phyloP scores from a whole-genome alignment of 108 stramenopile genomes.

The Thalassiosira profunda region DNA sequence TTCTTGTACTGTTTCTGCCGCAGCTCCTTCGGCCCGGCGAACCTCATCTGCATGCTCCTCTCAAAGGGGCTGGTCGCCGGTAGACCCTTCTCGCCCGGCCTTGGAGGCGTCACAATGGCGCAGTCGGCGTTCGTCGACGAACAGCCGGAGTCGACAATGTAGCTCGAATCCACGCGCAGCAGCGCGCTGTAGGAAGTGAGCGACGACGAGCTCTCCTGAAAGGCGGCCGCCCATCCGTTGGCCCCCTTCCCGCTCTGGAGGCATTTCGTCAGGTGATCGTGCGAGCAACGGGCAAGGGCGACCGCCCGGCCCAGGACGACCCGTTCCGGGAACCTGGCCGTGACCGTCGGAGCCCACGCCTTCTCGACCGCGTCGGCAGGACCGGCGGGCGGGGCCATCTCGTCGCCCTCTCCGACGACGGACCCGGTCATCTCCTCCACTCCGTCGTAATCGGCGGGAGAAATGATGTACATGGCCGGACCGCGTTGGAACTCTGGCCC shows the following conservation, averaged over 20 bases:
- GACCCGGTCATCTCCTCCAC: slow-evolving; percentile 51
- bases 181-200: slow-evolving; percentile 82
- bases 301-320: slow-evolving; percentile 68
- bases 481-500: slow-evolving; percentile 59
- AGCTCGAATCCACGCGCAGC: slow-evolving; percentile 68
- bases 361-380: slow-evolving; percentile 10
- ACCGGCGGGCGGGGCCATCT: not conserved
- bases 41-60: slow-evolving; percentile 56
- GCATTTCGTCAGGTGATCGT: slow-evolving; percentile 56
- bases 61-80: slow-evolving; percentile 51
- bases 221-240: slow-evolving; percentile 62
- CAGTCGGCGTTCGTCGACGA: slow-evolving; percentile 65
- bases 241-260: slow-evolving; percentile 35
- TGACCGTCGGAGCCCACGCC: slow-evolving; percentile 60
- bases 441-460: slow-evolving; percentile 64
- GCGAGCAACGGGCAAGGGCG: slow-evolving; percentile 75
- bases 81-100: slow-evolving; percentile 6
- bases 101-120: slow-evolving; percentile 1
- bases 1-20: slow-evolving; percentile 79
- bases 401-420: slow-evolving; percentile 27
- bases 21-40: slow-evolving; percentile 67
- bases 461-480: slow-evolving; percentile 85
- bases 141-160: slow-evolving; percentile 65
- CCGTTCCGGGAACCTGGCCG: slow-evolving; percentile 62
- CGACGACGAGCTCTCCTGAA: slow-evolving; percentile 69